Percentiles rank a stretch among this genome's conserved stretches.
These are phyloP conservation scores for Marchantia polymorpha DNA, from an alignment of 225 moss, liverwort and hornwort species.

Conservation along the genomic window DNA sequence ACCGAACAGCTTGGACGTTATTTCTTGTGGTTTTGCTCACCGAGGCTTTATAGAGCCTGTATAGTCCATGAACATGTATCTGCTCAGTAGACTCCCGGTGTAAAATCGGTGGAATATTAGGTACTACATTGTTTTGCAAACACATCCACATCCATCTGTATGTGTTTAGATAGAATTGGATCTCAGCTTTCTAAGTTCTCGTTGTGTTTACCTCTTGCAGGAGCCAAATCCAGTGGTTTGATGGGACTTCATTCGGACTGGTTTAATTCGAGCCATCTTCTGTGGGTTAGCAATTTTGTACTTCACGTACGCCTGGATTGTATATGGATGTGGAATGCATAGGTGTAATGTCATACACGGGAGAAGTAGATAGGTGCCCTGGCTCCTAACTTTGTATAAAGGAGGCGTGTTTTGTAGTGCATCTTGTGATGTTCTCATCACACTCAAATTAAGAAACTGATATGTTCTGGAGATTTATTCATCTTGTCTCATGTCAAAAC, in stretches of 20 bases:
- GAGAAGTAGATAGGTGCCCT: neutral
- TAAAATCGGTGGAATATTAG: neutral
- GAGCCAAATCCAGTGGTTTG: conserved; percentile 7
- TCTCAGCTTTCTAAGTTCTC: neutral
- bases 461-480: too few relatives aligned
- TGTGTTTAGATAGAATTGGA: neutral
- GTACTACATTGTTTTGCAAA: neutral
- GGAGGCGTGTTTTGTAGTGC: neutral
- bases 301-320: neutral
- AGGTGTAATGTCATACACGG: neutral
- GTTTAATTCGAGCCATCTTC: neutral
- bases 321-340: neutral
- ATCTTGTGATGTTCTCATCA: conserved; percentile 4
- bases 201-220: neutral
- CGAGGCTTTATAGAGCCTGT: too few relatives aligned
- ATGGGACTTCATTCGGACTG: conserved; percentile 1
- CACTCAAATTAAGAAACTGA: neutral
- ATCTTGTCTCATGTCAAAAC: too few relatives aligned
- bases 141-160: neutral
- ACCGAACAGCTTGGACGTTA: neutral
- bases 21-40: neutral
- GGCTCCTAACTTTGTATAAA: neutral
- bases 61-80: too few relatives aligned
- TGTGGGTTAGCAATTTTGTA: conserved; percentile 7
- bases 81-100: neutral